Conservation (phyloP, 2,329 filamentous ascomycete genomes). For the Aspergillus sp. region DNA sequence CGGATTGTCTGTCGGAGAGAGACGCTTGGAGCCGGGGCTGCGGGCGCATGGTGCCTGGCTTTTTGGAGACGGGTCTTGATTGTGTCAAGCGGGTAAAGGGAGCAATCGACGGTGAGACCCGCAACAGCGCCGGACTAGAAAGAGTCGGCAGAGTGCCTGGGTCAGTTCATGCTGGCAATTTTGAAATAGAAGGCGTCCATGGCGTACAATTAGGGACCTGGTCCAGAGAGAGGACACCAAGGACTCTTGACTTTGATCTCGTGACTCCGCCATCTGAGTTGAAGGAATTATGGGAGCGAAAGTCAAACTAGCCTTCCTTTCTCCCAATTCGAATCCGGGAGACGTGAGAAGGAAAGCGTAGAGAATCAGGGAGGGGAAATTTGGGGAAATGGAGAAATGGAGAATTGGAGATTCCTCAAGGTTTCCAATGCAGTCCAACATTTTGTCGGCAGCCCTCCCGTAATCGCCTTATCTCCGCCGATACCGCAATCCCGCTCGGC, state of each 20-base stretch:
- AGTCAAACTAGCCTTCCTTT: background rate
- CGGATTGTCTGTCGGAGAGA: conserved; percentile 81
- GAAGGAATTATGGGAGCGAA: background rate
- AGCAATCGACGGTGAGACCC: conserved; percentile 93
- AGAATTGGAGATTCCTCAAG: background rate
- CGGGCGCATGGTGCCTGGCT: conserved; percentile 60
- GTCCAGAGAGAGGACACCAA: conserved; percentile 45
- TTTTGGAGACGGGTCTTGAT: conserved; percentile 93
- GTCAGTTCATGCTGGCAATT: background rate
- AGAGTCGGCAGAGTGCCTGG: background rate
- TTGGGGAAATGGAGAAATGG: background rate
- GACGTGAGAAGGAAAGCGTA: background rate
- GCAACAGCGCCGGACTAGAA: conserved; percentile 78
- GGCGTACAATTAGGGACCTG: conserved; percentile 40
- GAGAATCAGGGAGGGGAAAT: background rate
- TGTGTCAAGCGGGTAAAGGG: conserved; percentile 96
- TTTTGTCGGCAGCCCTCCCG: conserved; percentile 4
- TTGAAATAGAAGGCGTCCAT: background rate
- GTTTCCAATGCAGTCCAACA: background rate
- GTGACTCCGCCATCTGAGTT: conserved; percentile 28
- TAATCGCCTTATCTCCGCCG: conserved; percentile 4
- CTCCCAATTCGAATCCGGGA: no score
- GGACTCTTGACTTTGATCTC: conserved; percentile 31
- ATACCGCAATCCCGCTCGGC: background rate
- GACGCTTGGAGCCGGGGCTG: conserved; percentile 59